A percentile compares a stretch with the other conserved stretches of the same genome.
Evolutionary conservation across 2,329 filamentous ascomycete species (phyloP).

Genomic region (Xylogone sp.): DNA sequence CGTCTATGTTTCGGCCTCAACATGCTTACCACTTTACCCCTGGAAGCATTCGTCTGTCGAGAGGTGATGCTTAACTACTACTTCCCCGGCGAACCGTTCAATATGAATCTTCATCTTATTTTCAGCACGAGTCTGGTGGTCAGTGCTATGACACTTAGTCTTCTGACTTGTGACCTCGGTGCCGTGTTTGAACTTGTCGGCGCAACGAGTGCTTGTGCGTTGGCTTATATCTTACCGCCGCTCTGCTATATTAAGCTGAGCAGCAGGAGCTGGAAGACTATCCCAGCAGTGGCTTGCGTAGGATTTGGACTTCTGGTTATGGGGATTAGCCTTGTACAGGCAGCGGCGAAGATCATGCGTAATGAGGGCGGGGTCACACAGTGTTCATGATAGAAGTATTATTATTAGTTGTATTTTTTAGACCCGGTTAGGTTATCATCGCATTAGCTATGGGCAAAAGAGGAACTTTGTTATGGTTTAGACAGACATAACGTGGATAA

Average conservation of each 20-base stretch:
- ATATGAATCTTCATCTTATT: slow-evolving; percentile 73
- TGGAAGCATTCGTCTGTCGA: slow-evolving; percentile 96
- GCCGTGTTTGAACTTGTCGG: slow-evolving; percentile 95
- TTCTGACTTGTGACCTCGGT: slow-evolving; percentile 90
- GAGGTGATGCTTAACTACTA: slow-evolving; percentile 93
- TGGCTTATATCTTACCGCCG: slow-evolving; percentile 93
- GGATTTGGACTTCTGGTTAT: slow-evolving; percentile 78
- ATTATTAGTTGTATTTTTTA: neutral
- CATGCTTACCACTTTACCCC: slow-evolving; percentile 94
- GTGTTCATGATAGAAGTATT: slow-evolving; percentile 15
- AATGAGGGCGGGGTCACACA: slow-evolving; percentile 23
- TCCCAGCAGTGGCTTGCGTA: slow-evolving; percentile 68
- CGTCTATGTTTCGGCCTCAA: slow-evolving; percentile 95
- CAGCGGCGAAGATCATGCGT: slow-evolving; percentile 59
- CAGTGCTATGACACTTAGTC: slow-evolving; percentile 68
- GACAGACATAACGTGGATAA: no score
- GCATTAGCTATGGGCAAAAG: neutral
- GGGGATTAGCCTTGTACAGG: slow-evolving; percentile 72
- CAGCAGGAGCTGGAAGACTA: slow-evolving; percentile 69
- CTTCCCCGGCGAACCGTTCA: slow-evolving; percentile 62
- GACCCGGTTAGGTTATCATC: neutral
- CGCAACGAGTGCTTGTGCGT: slow-evolving; percentile 86
- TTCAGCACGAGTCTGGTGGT: slow-evolving; percentile 83
- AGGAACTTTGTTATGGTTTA: no score
- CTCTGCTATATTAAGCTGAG: slow-evolving; percentile 94